Base-by-base conservation (phyloP, 2,329 filamentous ascomycete species). In the Sarocladium kiliense region DNA sequence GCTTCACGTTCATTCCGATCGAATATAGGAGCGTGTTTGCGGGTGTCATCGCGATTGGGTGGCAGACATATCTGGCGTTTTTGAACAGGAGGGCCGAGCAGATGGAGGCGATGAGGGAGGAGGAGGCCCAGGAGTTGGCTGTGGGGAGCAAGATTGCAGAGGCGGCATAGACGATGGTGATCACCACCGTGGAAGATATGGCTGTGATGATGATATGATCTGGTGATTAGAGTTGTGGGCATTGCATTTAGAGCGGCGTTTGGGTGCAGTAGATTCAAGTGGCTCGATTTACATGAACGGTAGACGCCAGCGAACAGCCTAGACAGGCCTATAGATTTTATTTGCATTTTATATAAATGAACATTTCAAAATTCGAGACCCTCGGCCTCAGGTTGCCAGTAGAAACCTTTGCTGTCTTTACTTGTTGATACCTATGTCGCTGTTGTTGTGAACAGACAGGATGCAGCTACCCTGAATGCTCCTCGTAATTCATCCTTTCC, bases 51-150 rank as follows among this genome's bases (percentile, higher is more conserved):
- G 89, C 90, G 1, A 87, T 96, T 53, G 89, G 88, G 0, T 97
- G 92, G 92, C 92, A 96, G 79, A 91, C 90, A 1, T 97, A 96
- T 76, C 66, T 97, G 62, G 89, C 86, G 62, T 88, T 85, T 69
- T 70, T 96, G 64, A 96, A 96, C 64, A 80, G 87, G 64, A 75
- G 76, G 58, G 89, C 89, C 1, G 89, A 91, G 68, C 36, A 58
- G 25, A 54, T 77, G 61, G 79, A 82, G 59, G 73, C 47, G 10
- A 54, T 58, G 9, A 44, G 18, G 30, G 32, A 36, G 14, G 55
- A 34, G 10, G 26, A 18, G 12, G 49, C 27, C 25, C 36, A n/a
- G 12, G 19, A 27, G 21, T 21, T 51, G 4, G 30, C 18, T 16
- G 26, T 25, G 18, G 7, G 25, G n/a, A 27, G n/a, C 23, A 23